These are phyloP conservation scores for Leccinum incarnatum DNA, from an alignment of 768 basidiomycete genomes.

Conservation along the genomic window DNA sequence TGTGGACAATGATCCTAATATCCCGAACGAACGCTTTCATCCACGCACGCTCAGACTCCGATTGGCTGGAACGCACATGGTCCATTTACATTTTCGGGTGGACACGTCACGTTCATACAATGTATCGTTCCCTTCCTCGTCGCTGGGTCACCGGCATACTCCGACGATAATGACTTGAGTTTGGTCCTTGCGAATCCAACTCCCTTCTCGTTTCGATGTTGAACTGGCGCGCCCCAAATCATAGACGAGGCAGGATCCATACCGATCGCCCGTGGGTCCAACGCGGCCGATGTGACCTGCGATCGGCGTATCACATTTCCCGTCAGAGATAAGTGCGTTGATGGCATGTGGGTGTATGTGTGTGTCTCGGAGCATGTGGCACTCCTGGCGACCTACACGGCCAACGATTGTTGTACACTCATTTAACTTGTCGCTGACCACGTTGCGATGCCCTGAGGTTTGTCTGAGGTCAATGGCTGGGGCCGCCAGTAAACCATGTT, in stretches of 20 bases:
- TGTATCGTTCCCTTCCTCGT: not conserved
- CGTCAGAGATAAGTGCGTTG: not conserved
- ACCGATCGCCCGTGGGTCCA: not conserved
- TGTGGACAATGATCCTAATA: slow-evolving; percentile 4
- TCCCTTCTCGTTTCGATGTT: not conserved
- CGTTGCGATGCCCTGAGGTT: no score
- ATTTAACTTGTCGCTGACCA: no score
- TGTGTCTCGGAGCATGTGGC: not conserved
- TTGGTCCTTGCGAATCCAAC: not conserved
- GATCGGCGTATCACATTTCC: not conserved
- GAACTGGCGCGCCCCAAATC: not conserved
- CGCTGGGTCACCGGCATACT: not conserved
- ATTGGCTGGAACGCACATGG: slow-evolving; percentile 22
- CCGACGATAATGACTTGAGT: not conserved
- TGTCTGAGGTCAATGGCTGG: no score
- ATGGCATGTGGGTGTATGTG: not conserved
- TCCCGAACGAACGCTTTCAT: slow-evolving; percentile 6
- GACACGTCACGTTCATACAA: slow-evolving; percentile 7
- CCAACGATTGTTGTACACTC: no score
- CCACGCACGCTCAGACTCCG: slow-evolving; percentile 25
- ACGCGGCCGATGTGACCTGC: not conserved
- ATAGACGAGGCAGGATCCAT: not conserved
- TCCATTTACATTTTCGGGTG: not conserved
- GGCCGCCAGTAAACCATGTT: no score
- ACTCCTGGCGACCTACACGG: not conserved